These are phyloP conservation scores for Rhodotorula sphaerocarpa DNA, from an alignment of 768 basidiomycete genomes.

Conservation along the genomic window DNA sequence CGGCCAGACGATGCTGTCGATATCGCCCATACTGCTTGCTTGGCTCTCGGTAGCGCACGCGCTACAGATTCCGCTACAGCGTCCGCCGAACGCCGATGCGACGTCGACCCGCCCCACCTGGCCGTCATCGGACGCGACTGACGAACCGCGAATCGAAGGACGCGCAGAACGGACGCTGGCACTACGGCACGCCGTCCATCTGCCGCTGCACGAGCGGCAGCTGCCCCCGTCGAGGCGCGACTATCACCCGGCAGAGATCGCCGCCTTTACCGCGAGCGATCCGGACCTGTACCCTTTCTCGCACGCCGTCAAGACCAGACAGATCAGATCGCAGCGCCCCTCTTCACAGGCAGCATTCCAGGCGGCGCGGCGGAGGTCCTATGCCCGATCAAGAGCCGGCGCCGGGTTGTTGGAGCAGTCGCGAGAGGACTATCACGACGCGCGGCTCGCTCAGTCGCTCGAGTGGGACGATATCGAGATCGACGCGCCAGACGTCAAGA, in stretches of 20 bases:
- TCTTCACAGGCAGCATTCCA: conserved; percentile 21
- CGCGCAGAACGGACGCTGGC: not conserved
- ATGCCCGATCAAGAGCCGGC: not conserved
- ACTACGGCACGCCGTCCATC: conserved; percentile 22
- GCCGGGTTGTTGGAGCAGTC: not conserved
- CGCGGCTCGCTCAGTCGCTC: conserved; percentile 4
- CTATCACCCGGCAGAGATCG: conserved; percentile 13
- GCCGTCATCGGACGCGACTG: not conserved
- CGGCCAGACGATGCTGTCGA: not conserved
- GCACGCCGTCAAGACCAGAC: not conserved
- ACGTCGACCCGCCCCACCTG: not conserved
- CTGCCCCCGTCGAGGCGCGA: conserved; percentile 10
- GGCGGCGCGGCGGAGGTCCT: conserved; percentile 16
- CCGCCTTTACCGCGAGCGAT: conserved; percentile 1
- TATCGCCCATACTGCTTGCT: not conserved
- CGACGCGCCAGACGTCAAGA: conserved; percentile 58
- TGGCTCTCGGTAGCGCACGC: not conserved
- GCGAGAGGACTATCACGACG: not conserved
- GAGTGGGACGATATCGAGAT: conserved; percentile 56
- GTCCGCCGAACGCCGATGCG: too few relatives aligned
- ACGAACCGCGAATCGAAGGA: not conserved
- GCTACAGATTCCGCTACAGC: conserved; percentile 2
- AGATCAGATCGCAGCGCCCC: conserved; percentile 9
- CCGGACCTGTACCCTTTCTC: not conserved
- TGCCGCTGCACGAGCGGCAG: not conserved